These are phyloP conservation scores for Megacollybia marginata DNA, from an alignment of 768 basidiomycete species.

Conservation along the genomic window DNA sequence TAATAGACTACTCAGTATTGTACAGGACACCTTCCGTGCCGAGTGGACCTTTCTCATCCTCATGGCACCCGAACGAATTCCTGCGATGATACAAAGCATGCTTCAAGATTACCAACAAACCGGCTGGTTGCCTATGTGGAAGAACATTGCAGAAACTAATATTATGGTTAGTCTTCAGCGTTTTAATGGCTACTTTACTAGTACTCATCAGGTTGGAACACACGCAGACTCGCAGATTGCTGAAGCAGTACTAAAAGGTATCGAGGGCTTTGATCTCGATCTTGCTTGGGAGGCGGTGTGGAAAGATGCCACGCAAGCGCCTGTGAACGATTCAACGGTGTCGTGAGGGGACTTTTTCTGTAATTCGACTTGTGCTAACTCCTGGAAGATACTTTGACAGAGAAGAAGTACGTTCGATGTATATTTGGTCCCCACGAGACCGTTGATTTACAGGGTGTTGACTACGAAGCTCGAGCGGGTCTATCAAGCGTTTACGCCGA, in stretches of 20 bases:
- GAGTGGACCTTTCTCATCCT: slow-evolving; percentile 76
- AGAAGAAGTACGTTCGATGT: slow-evolving; percentile 43
- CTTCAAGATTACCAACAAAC: slow-evolving; percentile 71
- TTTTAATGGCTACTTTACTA: neutral
- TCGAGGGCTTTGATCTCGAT: slow-evolving; percentile 51
- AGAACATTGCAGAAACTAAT: slow-evolving; percentile 75
- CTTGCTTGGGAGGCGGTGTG: slow-evolving; percentile 68
- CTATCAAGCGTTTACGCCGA: slow-evolving; percentile 59
- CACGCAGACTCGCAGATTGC: slow-evolving; percentile 76
- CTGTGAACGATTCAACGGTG: slow-evolving; percentile 43
- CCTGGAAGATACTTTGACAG: slow-evolving; percentile 56
- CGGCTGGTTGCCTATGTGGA: slow-evolving; percentile 90
- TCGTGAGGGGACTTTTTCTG: slow-evolving; percentile 27
- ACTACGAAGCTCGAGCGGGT: slow-evolving; percentile 78
- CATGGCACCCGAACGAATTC: slow-evolving; percentile 68
- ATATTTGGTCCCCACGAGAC: neutral
- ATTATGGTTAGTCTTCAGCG: slow-evolving; percentile 53
- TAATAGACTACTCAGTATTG: slow-evolving; percentile 23
- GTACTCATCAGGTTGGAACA: slow-evolving; percentile 48
- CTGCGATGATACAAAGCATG: slow-evolving; percentile 75
- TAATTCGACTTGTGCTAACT: neutral
- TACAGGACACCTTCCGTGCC: slow-evolving; percentile 62
- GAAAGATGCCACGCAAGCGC: slow-evolving; percentile 66
- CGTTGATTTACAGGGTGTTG: slow-evolving; percentile 41
- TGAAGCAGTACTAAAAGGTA: slow-evolving; percentile 61